Conservation (phyloP, 805 yeast genomes). For the Wickerhamiella australiensis region DNA sequence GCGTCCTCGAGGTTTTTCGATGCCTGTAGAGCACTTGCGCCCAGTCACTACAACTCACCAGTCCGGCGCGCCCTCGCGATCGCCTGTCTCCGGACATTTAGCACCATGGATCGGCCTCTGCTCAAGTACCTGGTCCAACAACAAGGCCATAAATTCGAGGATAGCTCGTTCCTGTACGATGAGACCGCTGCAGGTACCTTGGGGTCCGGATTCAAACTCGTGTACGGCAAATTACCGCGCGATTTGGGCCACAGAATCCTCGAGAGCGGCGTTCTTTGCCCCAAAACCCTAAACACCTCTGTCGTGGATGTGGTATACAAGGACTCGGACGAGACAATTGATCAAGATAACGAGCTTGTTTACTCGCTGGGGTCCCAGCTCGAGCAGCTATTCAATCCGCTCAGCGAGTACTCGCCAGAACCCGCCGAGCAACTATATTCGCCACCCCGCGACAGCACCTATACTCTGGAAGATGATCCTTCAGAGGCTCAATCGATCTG, state of each 20-base stretch:
- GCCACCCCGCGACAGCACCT: slow-evolving; percentile 37
- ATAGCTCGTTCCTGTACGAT: slow-evolving; percentile 37
- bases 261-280: slow-evolving; percentile 46
- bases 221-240: slow-evolving; percentile 41
- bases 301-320: slow-evolving; percentile 67
- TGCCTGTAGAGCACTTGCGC: slow-evolving; percentile 57
- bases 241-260: slow-evolving; percentile 47
- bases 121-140: slow-evolving; percentile 11
- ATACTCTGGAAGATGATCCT: slow-evolving; percentile 26
- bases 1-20: slow-evolving; percentile 59
- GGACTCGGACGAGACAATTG: slow-evolving; percentile 39
- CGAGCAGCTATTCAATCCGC: slow-evolving; percentile 80
- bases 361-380: slow-evolving; percentile 70
- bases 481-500: slow-evolving; percentile 41
- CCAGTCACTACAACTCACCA: slow-evolving; percentile 39
- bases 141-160: slow-evolving; percentile 1
- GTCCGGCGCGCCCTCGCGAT: slow-evolving; percentile 70
- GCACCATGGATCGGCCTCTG: slow-evolving; percentile 36
- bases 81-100: slow-evolving; percentile 53
- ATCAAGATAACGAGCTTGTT: slow-evolving; percentile 64
- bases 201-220: slow-evolving; percentile 51
- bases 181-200: slow-evolving; percentile 75
- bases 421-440: slow-evolving; percentile 58
- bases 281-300: slow-evolving; percentile 38
- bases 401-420: slow-evolving; percentile 86